phyloP scores from a whole-genome alignment of 2,329 filamentous ascomycete species.

The Zymoseptoria ardabiliae region DNA sequence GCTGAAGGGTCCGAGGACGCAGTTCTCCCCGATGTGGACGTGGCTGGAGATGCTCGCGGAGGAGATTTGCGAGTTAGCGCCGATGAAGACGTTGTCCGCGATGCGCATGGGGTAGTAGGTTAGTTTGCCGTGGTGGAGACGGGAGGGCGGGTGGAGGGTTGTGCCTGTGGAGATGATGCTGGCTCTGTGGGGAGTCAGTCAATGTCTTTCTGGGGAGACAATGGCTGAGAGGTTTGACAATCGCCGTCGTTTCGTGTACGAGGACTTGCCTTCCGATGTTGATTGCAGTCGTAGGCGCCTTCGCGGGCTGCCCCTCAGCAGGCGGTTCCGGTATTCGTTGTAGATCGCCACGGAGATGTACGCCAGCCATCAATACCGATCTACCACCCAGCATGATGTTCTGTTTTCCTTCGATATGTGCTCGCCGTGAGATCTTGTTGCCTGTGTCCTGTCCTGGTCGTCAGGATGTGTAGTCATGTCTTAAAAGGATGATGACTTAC shows the following conservation, averaged over 20 bases:
- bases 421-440: constrained; percentile 93
- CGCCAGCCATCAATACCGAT: constrained; percentile 91
- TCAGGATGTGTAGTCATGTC: not conserved
- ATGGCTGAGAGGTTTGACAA: not conserved
- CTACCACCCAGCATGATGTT: constrained; percentile 95
- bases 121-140: constrained; percentile 67
- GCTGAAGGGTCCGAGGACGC: constrained; percentile 74
- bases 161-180: constrained; percentile 77
- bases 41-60: constrained; percentile 77
- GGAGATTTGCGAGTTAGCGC: constrained; percentile 60
- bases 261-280: constrained; percentile 56
- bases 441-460: constrained; percentile 67
- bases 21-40: constrained; percentile 73
- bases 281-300: constrained; percentile 51
- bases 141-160: constrained; percentile 73
- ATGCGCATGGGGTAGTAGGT: constrained; percentile 86
- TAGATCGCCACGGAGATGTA: constrained; percentile 89
- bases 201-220: not conserved
- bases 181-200: constrained; percentile 49
- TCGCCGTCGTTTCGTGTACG: not conserved
- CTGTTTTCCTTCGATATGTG: constrained; percentile 85
- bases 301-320: constrained; percentile 24
- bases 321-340: constrained; percentile 34
- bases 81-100: constrained; percentile 90
- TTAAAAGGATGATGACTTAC: constrained; percentile 43